phyloP scores from a whole-genome alignment of 352 stramenopile species.

The Globisporangium carolinianum region DNA sequence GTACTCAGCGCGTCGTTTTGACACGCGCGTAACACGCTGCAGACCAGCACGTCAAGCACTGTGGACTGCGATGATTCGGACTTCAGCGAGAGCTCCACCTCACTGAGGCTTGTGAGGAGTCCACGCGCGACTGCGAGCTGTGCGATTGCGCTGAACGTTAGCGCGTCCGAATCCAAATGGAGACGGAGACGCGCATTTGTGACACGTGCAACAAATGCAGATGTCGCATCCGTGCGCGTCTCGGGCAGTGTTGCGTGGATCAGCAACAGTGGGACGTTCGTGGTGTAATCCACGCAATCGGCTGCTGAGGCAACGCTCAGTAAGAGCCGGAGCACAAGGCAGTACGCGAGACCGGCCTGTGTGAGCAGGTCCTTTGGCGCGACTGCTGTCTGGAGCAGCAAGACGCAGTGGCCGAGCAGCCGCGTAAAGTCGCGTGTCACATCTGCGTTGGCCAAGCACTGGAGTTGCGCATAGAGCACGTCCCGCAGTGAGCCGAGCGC shows the following conservation, averaged over 20 bases:
- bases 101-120: constrained; percentile 53
- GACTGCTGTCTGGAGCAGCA: constrained; percentile 60
- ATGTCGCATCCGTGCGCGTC: constrained; percentile 2
- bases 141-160: constrained; percentile 40
- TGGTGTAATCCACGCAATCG: neutral
- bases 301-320: constrained; percentile 16
- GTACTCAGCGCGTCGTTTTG: constrained; percentile 55
- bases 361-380: constrained; percentile 82
- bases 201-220: neutral
- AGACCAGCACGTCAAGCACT: constrained; percentile 52
- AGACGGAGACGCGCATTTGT: constrained; percentile 9
- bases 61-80: constrained; percentile 8
- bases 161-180: constrained; percentile 33
- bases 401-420: constrained; percentile 46
- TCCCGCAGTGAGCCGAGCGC: constrained; percentile 60
- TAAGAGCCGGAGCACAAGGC: constrained; percentile 54
- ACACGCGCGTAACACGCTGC: constrained; percentile 41
- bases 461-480: constrained; percentile 28
- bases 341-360: constrained; percentile 62
- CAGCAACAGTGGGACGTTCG: constrained; percentile 21
- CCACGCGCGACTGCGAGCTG: constrained; percentile 64
- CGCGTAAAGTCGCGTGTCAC: constrained; percentile 21
- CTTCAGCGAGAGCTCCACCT: constrained; percentile 32
- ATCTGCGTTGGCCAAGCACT: neutral
- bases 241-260: constrained; percentile 33